Evolutionary conservation across 441 rosid species (phyloP).

Genomic region (Gossypium schwendimanii): DNA sequence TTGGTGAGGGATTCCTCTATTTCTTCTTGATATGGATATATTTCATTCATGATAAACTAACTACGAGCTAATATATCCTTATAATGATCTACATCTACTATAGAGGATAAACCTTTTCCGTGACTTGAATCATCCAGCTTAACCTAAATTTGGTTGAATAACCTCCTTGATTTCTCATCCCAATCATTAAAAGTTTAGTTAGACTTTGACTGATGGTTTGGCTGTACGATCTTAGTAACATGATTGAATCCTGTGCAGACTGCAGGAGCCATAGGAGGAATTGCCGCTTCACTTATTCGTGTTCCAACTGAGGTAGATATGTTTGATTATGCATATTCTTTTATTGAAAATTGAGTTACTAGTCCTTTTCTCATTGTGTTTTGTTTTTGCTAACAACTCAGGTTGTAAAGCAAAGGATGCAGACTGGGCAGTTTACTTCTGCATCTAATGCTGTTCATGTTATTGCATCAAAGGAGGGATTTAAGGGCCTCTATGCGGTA

Average conservation of each 20-base stretch:
- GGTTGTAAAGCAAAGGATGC: slow-evolving; percentile 96
- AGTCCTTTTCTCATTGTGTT: not conserved
- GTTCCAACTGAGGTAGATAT: slow-evolving; percentile 85
- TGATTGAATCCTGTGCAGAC: slow-evolving; percentile 47
- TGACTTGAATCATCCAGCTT: not conserved
- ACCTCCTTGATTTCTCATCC: slow-evolving; percentile 6
- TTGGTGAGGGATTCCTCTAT: slow-evolving; percentile 44
- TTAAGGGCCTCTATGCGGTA: slow-evolving; percentile 85
- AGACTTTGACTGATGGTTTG: not conserved
- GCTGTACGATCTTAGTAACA: not conserved
- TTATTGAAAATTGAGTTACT: slow-evolving; percentile 2
- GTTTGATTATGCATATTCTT: slow-evolving; percentile 4
- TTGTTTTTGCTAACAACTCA: slow-evolving; percentile 26
- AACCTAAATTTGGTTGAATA: slow-evolving; percentile 5
- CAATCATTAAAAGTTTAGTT: slow-evolving; percentile 2
- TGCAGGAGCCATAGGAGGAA: slow-evolving; percentile 92
- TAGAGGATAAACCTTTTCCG: slow-evolving; percentile 5
- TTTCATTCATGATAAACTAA: not conserved
- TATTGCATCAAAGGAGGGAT: slow-evolving; percentile 71
- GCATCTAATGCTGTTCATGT: slow-evolving; percentile 70
- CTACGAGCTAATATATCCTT: not conserved
- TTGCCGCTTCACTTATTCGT: slow-evolving; percentile 92
- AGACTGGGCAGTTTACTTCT: slow-evolving; percentile 77
- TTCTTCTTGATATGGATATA: slow-evolving; percentile 2
- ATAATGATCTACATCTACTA: not conserved